Percentiles rank a stretch among this genome's conserved stretches.
Evolutionary conservation across 2,329 filamentous ascomycete genomes (phyloP).

Genomic region (Penicillium sp.): DNA sequence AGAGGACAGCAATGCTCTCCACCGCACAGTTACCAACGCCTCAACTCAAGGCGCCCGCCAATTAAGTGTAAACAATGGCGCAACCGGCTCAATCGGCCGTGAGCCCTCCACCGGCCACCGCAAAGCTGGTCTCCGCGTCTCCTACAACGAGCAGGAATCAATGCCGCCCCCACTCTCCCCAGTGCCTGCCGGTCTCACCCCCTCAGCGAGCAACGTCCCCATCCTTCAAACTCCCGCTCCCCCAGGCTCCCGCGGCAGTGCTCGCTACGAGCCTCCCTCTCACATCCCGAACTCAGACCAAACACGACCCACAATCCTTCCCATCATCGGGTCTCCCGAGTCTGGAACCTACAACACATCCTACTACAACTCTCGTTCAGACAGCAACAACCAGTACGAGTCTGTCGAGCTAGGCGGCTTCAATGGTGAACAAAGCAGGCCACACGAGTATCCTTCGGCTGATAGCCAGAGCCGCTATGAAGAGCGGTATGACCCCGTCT

Average conservation of each 20-base stretch:
- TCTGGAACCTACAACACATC: conserved; percentile 14
- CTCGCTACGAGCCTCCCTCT: conserved; percentile 20
- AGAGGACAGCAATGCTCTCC: conserved; percentile 25
- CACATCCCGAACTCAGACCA: conserved; percentile 7
- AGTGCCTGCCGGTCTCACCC: conserved; percentile 18
- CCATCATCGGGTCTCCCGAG: conserved; percentile 16
- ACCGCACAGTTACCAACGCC: conserved; percentile 27
- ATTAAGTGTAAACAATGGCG: not conserved
- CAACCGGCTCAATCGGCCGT: conserved; percentile 25
- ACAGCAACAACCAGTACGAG: conserved; percentile 17
- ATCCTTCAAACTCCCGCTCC: conserved; percentile 28
- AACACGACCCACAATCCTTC: conserved; percentile 1
- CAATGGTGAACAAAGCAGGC: not conserved
- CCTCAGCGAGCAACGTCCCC: conserved; percentile 25
- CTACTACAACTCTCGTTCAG: conserved; percentile 15
- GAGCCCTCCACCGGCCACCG: conserved; percentile 44
- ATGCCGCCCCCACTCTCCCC: conserved; percentile 18
- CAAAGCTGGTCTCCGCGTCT: conserved; percentile 25
- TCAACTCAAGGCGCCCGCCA: conserved; percentile 25
- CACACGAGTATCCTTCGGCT: conserved; percentile 64
- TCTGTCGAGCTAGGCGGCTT: conserved; percentile 7
- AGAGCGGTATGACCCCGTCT: conserved; percentile 69
- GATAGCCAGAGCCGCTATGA: conserved; percentile 44
- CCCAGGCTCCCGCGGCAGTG: conserved; percentile 20
- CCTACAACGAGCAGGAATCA: conserved; percentile 13